Percentiles rank a stretch among this genome's conserved stretches.
Conservation (phyloP, 1,284 basidiomycete species). For the Austroboletus novae-zelandiae region DNA sequence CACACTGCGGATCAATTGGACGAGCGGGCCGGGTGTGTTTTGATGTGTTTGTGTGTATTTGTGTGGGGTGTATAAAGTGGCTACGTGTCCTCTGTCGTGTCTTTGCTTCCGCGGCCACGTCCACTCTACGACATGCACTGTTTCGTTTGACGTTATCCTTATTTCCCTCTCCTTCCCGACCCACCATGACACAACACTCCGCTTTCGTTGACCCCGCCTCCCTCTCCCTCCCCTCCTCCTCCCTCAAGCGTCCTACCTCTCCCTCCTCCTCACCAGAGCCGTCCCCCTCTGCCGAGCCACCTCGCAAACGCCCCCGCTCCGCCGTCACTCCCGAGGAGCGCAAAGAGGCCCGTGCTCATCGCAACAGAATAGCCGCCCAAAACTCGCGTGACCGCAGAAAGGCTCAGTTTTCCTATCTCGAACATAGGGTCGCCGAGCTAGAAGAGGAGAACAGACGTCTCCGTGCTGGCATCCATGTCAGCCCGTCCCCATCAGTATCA, state of each 20-base stretch:
- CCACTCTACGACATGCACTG: constrained; percentile 4
- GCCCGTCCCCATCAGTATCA: constrained; percentile 44
- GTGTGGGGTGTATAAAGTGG: constrained; percentile 26
- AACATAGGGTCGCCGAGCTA: constrained; percentile 76
- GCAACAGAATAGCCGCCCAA: constrained; percentile 82
- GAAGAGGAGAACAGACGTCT: constrained; percentile 83
- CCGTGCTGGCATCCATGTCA: constrained; percentile 56
- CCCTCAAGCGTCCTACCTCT: constrained; percentile 29
- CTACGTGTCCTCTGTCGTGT: constrained; percentile 32
- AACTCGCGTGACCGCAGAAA: constrained; percentile 81
- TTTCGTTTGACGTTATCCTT: constrained; percentile 23
- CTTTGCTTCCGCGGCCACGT: constrained; percentile 19
- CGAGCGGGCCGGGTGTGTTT: constrained; percentile 1
- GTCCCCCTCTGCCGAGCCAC: constrained; percentile 38
- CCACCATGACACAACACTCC: constrained; percentile 10
- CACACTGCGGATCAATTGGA: background rate
- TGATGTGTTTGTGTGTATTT: constrained; percentile 21
- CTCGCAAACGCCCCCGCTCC: constrained; percentile 68
- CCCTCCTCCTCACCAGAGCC: constrained; percentile 30
- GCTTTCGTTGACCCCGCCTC: constrained; percentile 39
- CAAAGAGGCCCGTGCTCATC: constrained; percentile 78
- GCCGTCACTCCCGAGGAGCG: constrained; percentile 66
- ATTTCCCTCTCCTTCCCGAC: constrained; percentile 8
- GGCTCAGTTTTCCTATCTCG: constrained; percentile 69
- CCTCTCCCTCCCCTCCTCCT: constrained; percentile 38